A percentile compares a stretch with the other conserved stretches of the same genome.
Conservation (phyloP, 225 moss, liverwort and hornwort genomes). For the Polytrichum commune region DNA sequence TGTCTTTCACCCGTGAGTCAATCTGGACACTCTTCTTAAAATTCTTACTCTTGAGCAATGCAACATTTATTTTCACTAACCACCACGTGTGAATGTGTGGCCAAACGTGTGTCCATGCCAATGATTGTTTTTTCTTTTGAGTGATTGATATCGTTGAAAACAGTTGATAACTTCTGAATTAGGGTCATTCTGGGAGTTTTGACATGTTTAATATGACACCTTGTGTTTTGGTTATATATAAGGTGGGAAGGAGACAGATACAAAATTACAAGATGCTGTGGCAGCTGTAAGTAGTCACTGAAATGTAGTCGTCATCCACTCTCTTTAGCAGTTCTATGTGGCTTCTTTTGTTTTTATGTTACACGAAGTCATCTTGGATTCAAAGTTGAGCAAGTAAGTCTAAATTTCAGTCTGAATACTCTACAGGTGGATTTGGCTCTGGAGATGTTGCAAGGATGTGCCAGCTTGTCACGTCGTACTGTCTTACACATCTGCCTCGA, state of each 20-base stretch:
- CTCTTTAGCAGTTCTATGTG: too few species aligned
- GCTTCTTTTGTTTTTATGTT: too few species aligned
- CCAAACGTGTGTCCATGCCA: too few species aligned
- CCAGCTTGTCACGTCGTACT: slow-evolving; percentile 63
- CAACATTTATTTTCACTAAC: background rate
- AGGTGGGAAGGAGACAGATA: slow-evolving; percentile 85
- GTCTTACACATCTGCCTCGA: slow-evolving; percentile 83
- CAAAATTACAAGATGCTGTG: slow-evolving; percentile 75
- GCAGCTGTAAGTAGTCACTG: slow-evolving; percentile 62
- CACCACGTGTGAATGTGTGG: too few species aligned
- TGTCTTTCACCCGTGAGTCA: slow-evolving; percentile 66
- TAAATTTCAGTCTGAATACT: too few species aligned
- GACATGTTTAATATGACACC: background rate
- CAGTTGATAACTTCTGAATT: too few species aligned
- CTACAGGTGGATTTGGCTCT: slow-evolving; percentile 75
- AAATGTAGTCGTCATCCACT: too few species aligned
- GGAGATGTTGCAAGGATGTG: slow-evolving; percentile 71
- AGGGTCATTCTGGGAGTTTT: too few species aligned
- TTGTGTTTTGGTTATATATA: slow-evolving; percentile 18
- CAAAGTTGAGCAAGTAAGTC: too few species aligned
- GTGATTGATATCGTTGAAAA: too few species aligned
- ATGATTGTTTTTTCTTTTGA: too few species aligned
- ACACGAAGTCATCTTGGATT: too few species aligned
- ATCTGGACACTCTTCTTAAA: background rate
- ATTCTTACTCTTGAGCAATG: background rate